A percentile compares a stretch with the other conserved stretches of the same genome.
Evolutionary conservation across 2,329 filamentous ascomycete genomes (phyloP).

Genomic region (Ophiostoma perfectum): DNA sequence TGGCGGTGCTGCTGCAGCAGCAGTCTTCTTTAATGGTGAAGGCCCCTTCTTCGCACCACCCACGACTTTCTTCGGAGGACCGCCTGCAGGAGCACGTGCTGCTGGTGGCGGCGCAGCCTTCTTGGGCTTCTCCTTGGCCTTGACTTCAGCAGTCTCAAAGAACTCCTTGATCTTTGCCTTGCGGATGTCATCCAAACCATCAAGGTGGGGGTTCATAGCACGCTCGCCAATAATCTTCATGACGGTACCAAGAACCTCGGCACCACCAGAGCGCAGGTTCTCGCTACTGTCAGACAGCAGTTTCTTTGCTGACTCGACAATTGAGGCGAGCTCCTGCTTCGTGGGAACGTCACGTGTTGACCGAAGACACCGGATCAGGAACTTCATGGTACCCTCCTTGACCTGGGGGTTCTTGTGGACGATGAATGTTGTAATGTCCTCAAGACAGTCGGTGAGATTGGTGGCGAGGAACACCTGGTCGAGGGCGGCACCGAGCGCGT

Average conservation of each 20-base stretch:
- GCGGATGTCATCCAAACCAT: conserved; percentile 89
- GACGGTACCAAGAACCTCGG: conserved; percentile 84
- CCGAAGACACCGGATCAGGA: conserved; percentile 81
- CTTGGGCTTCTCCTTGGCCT: conserved; percentile 89
- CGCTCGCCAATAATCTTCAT: conserved; percentile 99
- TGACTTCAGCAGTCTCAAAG: conserved; percentile 74
- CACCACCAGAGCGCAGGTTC: conserved; percentile 77
- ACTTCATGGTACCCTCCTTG: conserved; percentile 91
- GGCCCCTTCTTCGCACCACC: conserved; percentile 47
- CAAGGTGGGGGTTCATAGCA: conserved; percentile 86
- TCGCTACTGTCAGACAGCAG: conserved; percentile 85
- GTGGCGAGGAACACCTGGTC: conserved; percentile 65
- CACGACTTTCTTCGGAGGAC: conserved; percentile 40
- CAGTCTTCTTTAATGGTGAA: conserved; percentile 42
- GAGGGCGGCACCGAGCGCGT: conserved; percentile 79
- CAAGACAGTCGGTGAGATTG: conserved; percentile 75
- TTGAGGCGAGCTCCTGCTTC: conserved; percentile 74
- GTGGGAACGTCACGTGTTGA: conserved; percentile 77
- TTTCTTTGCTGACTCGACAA: conserved; percentile 87
- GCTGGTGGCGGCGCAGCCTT: conserved; percentile 57
- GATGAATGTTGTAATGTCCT: conserved; percentile 79
- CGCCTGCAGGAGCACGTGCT: conserved; percentile 39
- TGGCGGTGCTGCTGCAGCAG: conserved; percentile 34
- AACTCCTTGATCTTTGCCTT: conserved; percentile 96
- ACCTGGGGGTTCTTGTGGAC: conserved; percentile 96